phyloP scores from a whole-genome alignment of 768 basidiomycete genomes.

The Macrolepiota fuliginosa region DNA sequence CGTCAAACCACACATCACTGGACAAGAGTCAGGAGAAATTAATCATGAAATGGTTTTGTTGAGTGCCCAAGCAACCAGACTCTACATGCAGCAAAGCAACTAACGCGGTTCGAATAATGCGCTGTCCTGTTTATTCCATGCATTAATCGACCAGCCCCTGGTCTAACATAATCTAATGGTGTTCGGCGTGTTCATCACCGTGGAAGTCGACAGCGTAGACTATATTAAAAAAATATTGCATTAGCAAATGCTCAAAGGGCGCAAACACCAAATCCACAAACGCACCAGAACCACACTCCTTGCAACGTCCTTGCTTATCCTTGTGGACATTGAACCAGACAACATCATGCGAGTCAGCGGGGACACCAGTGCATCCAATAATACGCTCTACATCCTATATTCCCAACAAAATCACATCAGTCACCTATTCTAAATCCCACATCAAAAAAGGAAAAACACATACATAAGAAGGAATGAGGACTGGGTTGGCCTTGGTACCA shows the following conservation, averaged over 20 bases:
- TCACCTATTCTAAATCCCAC: conserved; percentile 2
- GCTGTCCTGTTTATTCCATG: background rate
- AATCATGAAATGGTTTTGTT: background rate
- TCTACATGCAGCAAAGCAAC: conserved; percentile 1
- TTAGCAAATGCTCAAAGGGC: background rate
- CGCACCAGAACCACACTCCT: conserved; percentile 91
- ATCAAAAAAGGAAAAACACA: conserved; percentile 28
- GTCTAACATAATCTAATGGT: conserved; percentile 28
- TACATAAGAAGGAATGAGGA: conserved; percentile 86
- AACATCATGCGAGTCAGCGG: conserved; percentile 93
- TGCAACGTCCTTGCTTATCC: conserved; percentile 76
- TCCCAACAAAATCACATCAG: conserved; percentile 5
- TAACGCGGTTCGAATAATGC: background rate
- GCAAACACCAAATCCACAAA: conserved; percentile 11
- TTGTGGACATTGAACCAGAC: conserved; percentile 75
- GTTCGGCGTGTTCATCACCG: conserved; percentile 50
- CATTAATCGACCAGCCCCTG: background rate
- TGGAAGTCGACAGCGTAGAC: conserved; percentile 77
- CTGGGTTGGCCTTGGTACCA: conserved; percentile 85
- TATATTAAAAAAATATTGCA: conserved; percentile 24
- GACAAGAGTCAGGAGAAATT: background rate
- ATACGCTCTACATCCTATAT: conserved; percentile 75
- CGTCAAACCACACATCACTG: background rate
- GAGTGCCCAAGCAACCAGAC: background rate
- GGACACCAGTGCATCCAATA: conserved; percentile 92